Conservation (phyloP, 2,329 filamentous ascomycete species). For the Venturiaceae sp. region DNA sequence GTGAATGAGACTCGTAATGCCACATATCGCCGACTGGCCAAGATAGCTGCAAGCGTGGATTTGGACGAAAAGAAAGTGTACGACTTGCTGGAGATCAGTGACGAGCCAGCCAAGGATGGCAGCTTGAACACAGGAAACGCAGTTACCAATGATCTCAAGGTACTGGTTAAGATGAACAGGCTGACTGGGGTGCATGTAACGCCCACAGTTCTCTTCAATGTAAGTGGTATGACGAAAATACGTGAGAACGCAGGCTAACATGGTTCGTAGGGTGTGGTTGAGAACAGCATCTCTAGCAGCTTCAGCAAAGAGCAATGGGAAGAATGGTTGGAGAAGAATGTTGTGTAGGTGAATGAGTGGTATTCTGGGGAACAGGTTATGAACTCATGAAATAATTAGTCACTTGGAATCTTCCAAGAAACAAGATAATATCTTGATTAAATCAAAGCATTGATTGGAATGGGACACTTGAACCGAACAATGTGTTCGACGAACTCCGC, state of each 20-base stretch:
- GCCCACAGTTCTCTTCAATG: slow-evolving; percentile 82
- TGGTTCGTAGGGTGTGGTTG: slow-evolving; percentile 50
- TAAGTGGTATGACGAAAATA: slow-evolving; percentile 11
- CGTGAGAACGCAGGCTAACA: slow-evolving; percentile 10
- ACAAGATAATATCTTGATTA: neutral
- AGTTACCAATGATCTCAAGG: slow-evolving; percentile 27
- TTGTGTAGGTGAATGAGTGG: slow-evolving; percentile 22
- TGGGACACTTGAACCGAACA: too few relatives aligned
- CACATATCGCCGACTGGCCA: slow-evolving; percentile 71
- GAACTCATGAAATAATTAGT: neutral
- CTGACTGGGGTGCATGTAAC: slow-evolving; percentile 81
- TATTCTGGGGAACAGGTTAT: neutral
- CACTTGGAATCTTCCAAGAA: neutral
- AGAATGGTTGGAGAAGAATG: slow-evolving; percentile 65
- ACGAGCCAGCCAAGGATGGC: slow-evolving; percentile 57
- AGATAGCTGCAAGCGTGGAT: slow-evolving; percentile 60
- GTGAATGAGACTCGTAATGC: slow-evolving; percentile 76
- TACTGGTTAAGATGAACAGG: slow-evolving; percentile 41
- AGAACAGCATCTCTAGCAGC: slow-evolving; percentile 65
- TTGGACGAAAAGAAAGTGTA: slow-evolving; percentile 64
- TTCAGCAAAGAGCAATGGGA: slow-evolving; percentile 78
- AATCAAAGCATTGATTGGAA: neutral
- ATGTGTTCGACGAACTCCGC: too few relatives aligned
- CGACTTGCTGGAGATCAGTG: slow-evolving; percentile 56
- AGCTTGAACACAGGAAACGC: slow-evolving; percentile 68